Evolutionary conservation across 2,329 filamentous ascomycete species (phyloP), one percentile per base, ranked within the genome.

Genomic region (Aspergillus quadricinctus): DNA sequence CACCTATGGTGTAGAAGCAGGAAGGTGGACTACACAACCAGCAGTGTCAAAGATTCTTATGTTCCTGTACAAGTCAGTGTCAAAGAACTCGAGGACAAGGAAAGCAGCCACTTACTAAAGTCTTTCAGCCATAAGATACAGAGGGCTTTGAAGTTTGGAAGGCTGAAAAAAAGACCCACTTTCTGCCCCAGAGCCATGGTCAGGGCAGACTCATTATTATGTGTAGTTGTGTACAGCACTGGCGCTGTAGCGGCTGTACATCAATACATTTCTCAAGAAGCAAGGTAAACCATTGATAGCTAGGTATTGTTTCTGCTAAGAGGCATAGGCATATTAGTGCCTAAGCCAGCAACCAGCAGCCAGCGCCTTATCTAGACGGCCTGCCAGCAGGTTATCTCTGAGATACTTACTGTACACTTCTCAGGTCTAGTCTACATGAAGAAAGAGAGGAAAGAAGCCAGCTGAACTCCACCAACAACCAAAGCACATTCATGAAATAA

Each of bases 401-500:
- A 31, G 29, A 31, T 31, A 17, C 14, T 37, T 37, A 17, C 31
- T 37, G 31, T 37, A 17, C 14, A 37, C 14, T 7, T 17, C 17
- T 37, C 14, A 17, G 4, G 14, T 37, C 14, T 14, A 37, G 1
- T 14, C 10, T 17, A 27, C 48, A 4, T 11, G 41, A 9, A 7
- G 11, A 45, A 9, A 23, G 7, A 23, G 8, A 9, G 8, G 3
- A 4, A 46, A 52, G 27, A 50, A 50, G 27, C 31, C 48, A 31
- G 48, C 48, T 50, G 21, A 50, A 29, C 53, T 43, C 56, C 56
- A 58, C 56, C 48, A 17, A 37, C 43, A 54, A 52, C 54, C 50
- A 23, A 23, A 23, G 23, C 23, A 37, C 56, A 54, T 54, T 54
- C 52, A 59, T 62, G 58, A 58, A 57, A 59, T 49, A 49, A 43